Conservation (phyloP, 768 basidiomycete species). For the Cubamyces lactineus region DNA sequence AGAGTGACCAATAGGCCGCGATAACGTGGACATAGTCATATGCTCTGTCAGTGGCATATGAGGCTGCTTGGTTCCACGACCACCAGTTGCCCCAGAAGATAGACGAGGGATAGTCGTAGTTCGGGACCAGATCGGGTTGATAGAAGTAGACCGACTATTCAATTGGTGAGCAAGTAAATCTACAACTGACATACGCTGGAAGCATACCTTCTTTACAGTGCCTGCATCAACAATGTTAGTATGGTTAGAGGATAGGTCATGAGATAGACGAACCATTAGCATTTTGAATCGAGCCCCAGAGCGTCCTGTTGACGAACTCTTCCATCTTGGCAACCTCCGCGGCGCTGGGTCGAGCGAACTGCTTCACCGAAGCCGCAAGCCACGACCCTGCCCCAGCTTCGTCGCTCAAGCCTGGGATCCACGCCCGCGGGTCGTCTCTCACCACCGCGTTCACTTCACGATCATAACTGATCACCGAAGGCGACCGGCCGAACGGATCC, state of each 20-base stretch:
- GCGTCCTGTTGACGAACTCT: slow-evolving; percentile 47
- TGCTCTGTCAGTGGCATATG: slow-evolving; percentile 52
- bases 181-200: too few relatives aligned
- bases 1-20: slow-evolving; percentile 56
- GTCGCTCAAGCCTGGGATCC: slow-evolving; percentile 63
- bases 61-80: slow-evolving; percentile 55
- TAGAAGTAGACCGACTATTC: slow-evolving; percentile 55
- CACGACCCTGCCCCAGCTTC: slow-evolving; percentile 65
- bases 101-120: slow-evolving; percentile 50
- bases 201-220: slow-evolving; percentile 53
- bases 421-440: slow-evolving; percentile 54
- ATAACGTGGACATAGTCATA: slow-evolving; percentile 48
- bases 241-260: neutral
- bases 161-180: neutral
- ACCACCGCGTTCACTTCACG: slow-evolving; percentile 53
- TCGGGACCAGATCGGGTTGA: slow-evolving; percentile 47
- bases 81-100: slow-evolving; percentile 60
- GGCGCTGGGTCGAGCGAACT: slow-evolving; percentile 56
- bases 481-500: slow-evolving; percentile 57
- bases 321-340: slow-evolving; percentile 58
- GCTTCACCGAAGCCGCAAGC: slow-evolving; percentile 59
- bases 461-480: slow-evolving; percentile 58
- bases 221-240: slow-evolving; percentile 32
- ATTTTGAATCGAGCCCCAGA: slow-evolving; percentile 57
- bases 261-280: slow-evolving; percentile 40